Conservation (phyloP, 2,329 filamentous ascomycete genomes). For the Pseudonectria foliicola region DNA sequence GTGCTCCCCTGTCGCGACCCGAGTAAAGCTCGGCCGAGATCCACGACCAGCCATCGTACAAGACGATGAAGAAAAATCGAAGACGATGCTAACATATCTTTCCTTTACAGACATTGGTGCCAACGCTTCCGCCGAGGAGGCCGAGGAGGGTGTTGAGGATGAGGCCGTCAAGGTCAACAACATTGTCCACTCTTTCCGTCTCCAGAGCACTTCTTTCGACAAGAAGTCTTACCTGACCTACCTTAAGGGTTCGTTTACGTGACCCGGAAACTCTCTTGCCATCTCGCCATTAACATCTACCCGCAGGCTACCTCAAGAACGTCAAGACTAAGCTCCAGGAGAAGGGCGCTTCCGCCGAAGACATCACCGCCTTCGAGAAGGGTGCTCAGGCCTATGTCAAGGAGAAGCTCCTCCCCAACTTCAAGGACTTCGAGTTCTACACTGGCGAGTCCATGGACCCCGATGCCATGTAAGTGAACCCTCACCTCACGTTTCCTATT, state of each 20-base stretch:
- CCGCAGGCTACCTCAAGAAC: conserved; percentile 79
- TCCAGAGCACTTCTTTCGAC: conserved; percentile 70
- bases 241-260: conserved; percentile 64
- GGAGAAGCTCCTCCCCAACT: conserved; percentile 72
- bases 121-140: conserved; percentile 94
- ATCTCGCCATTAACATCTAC: conserved; percentile 3
- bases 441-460: conserved; percentile 88
- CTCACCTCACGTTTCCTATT: not conserved
- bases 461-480: conserved; percentile 73
- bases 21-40: not conserved
- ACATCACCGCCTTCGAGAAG: conserved; percentile 72
- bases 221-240: conserved; percentile 81
- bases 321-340: conserved; percentile 66
- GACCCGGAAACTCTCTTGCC: not conserved
- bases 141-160: conserved; percentile 69
- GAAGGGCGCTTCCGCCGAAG: conserved; percentile 53
- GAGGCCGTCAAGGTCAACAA: conserved; percentile 73
- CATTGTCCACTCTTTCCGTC: conserved; percentile 86
- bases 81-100: conserved; percentile 6
- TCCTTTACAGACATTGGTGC: conserved; percentile 67
- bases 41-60: not conserved
- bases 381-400: conserved; percentile 70
- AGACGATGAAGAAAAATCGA: not conserved
- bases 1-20: conserved; percentile 25
- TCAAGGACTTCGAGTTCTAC: conserved; percentile 95